phyloP scores from a whole-genome alignment of 78 protist genomes.

The Cavenderia fasciculata region DNA sequence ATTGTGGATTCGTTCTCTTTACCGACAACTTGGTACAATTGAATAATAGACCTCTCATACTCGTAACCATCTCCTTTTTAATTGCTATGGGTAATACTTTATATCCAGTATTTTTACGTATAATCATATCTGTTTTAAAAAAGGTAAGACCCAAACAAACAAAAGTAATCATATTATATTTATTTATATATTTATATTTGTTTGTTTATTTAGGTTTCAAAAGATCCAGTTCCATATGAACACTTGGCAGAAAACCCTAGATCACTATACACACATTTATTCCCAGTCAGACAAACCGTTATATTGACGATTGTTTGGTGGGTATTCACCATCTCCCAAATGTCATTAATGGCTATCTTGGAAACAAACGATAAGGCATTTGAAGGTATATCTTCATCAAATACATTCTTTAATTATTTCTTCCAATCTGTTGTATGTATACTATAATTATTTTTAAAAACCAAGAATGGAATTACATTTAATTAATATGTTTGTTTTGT shows the following conservation, averaged over 20 bases:
- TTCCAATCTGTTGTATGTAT: constrained; percentile 53
- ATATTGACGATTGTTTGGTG: constrained; percentile 15
- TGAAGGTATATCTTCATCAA: background rate
- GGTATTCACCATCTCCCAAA: constrained; percentile 34
- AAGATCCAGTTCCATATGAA: constrained; percentile 56
- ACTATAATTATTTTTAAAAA: background rate
- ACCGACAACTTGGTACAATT: constrained; percentile 52
- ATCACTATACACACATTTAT: constrained; percentile 56
- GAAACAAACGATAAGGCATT: constrained; percentile 69
- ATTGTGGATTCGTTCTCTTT: constrained; percentile 47
- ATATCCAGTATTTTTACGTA: constrained; percentile 53
- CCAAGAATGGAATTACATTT: background rate
- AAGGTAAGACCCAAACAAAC: constrained; percentile 3
- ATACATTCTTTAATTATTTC: constrained; percentile 32
- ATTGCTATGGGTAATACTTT: constrained; percentile 55
- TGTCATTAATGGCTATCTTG: constrained; percentile 44
- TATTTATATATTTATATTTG: background rate
- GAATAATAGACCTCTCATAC: background rate
- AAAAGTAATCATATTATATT: background rate
- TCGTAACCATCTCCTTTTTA: constrained; percentile 6
- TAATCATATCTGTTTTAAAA: background rate
- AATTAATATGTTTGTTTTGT: background rate
- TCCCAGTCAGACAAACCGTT: constrained; percentile 35
- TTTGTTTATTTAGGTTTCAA: constrained; percentile 8
- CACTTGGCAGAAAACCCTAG: constrained; percentile 47